These are phyloP conservation scores for Aspergillus latus DNA, from an alignment of 2,329 filamentous ascomycete species.

Conservation along the genomic window DNA sequence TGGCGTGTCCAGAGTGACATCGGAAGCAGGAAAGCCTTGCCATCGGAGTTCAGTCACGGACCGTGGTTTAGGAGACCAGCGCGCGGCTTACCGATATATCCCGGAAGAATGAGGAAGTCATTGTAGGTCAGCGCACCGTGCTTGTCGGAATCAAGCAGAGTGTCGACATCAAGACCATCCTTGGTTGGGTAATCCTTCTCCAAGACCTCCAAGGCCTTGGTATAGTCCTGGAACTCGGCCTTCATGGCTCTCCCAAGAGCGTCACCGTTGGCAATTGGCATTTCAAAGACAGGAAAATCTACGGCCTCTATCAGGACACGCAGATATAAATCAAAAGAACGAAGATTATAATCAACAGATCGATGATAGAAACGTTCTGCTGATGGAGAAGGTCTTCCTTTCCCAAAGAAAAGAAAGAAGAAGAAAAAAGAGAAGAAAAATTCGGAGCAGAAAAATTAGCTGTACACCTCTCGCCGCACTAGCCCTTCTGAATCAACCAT, in stretches of 20 bases:
- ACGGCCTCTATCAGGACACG: slow-evolving; percentile 29
- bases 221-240: slow-evolving; percentile 67
- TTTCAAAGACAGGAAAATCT: slow-evolving; percentile 47
- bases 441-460: slow-evolving; percentile 31
- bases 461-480: slow-evolving; percentile 31
- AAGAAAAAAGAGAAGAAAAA: slow-evolving; percentile 33
- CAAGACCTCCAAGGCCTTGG: slow-evolving; percentile 75
- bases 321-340: slow-evolving; percentile 23
- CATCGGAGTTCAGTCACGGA: slow-evolving; percentile 25
- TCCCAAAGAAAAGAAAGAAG: slow-evolving; percentile 55
- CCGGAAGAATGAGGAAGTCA: slow-evolving; percentile 93
- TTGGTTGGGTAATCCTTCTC: slow-evolving; percentile 63
- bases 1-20: slow-evolving; percentile 83
- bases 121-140: slow-evolving; percentile 97
- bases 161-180: slow-evolving; percentile 85
- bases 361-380: slow-evolving; percentile 47
- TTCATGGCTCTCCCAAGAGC: slow-evolving; percentile 49
- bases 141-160: slow-evolving; percentile 85
- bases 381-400: slow-evolving; percentile 62
- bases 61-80: slow-evolving; percentile 11
- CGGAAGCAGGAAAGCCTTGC: slow-evolving; percentile 81
- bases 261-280: slow-evolving; percentile 72
- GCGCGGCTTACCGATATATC: slow-evolving; percentile 73
- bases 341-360: slow-evolving; percentile 45
- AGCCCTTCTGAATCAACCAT: slow-evolving; percentile 20